Conservation (phyloP, 208 protist species). For the Lotmaria passim region DNA sequence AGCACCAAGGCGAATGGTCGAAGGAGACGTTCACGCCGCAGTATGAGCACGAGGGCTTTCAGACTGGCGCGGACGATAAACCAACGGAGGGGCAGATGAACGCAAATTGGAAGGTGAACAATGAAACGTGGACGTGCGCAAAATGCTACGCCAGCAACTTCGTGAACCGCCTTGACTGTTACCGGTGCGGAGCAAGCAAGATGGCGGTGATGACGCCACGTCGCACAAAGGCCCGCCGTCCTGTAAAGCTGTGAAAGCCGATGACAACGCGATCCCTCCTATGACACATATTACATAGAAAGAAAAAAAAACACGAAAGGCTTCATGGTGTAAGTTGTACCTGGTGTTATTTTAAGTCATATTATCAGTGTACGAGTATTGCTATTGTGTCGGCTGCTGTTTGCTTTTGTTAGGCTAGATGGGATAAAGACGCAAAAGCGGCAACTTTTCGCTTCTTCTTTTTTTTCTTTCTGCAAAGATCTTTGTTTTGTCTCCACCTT, state of each 20-base stretch:
- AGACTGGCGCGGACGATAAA: slow-evolving; percentile 35
- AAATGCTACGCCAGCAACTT: slow-evolving; percentile 90
- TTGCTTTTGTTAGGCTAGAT: too few species aligned
- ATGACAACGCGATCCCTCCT: not conserved
- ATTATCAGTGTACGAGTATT: too few species aligned
- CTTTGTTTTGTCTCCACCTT: too few species aligned
- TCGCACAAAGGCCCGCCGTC: slow-evolving; percentile 55
- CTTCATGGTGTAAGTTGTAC: too few species aligned
- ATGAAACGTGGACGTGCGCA: slow-evolving; percentile 77
- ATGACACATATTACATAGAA: too few species aligned
- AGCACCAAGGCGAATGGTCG: slow-evolving; percentile 29
- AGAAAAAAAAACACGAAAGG: too few species aligned
- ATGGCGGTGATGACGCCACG: slow-evolving; percentile 39
- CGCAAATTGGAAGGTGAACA: slow-evolving; percentile 44
- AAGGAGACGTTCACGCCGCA: slow-evolving; percentile 35
- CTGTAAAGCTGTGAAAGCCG: slow-evolving; percentile 73
- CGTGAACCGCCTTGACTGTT: slow-evolving; percentile 64
- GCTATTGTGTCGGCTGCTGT: too few species aligned
- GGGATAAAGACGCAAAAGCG: too few species aligned
- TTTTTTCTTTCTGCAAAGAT: too few species aligned
- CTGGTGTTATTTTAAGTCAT: too few species aligned
- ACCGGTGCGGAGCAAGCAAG: slow-evolving; percentile 82
- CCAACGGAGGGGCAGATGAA: slow-evolving; percentile 50
- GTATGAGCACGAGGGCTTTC: slow-evolving; percentile 83
- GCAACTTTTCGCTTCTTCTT: too few species aligned